Percentiles rank a stretch among this genome's conserved stretches.
Conservation (phyloP, 2,329 filamentous ascomycete species). For the Penicillium sp. region DNA sequence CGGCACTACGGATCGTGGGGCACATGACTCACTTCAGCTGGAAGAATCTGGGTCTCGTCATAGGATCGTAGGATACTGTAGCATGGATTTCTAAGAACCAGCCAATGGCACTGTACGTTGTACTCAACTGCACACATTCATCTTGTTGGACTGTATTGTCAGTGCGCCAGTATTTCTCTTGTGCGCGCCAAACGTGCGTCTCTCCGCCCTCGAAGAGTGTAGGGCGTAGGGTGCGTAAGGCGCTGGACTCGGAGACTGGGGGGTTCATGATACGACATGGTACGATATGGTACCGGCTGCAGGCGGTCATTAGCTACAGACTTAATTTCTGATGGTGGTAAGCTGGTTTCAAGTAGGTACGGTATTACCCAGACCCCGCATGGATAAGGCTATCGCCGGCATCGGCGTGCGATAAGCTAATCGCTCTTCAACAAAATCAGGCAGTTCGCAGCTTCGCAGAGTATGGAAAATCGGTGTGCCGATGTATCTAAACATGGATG, state of each 20-base stretch:
- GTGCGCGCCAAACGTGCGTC: not conserved
- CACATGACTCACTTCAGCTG: constrained; percentile 10
- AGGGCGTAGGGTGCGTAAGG: constrained; percentile 7
- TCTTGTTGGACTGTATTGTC: too few species aligned
- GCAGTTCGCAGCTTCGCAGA: not conserved
- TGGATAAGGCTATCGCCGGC: constrained; percentile 34
- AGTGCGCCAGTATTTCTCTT: too few species aligned
- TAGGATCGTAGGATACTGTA: too few species aligned
- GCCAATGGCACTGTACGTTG: not conserved
- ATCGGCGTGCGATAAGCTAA: constrained; percentile 25
- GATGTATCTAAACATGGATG: too few species aligned
- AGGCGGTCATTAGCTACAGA: not conserved
- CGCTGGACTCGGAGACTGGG: not conserved
- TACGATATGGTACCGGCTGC: not conserved
- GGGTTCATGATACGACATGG: constrained; percentile 1
- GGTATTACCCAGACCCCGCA: constrained; percentile 17
- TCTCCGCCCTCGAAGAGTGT: constrained; percentile 13
- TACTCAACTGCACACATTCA: too few species aligned
- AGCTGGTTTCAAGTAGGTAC: not conserved
- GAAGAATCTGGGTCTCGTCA: too few species aligned
- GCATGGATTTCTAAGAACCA: not conserved
- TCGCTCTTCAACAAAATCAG: not conserved
- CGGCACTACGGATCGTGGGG: constrained; percentile 6
- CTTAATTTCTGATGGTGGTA: constrained; percentile 5
- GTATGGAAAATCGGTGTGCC: too few species aligned